phyloP scores from a whole-genome alignment of 1,284 basidiomycete species.

The Ustilago vetiveriae region DNA sequence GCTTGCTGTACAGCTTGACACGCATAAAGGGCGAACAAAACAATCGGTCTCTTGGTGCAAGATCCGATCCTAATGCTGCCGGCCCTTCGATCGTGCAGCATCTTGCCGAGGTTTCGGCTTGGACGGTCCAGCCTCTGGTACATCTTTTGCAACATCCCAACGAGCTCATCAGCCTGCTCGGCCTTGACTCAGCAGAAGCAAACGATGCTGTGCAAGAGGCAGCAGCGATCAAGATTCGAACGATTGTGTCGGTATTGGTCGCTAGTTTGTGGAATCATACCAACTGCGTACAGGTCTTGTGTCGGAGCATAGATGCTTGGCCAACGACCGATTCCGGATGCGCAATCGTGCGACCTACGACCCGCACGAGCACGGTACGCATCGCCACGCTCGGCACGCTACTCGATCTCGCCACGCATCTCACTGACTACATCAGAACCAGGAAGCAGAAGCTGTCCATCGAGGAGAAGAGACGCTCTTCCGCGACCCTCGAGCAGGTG shows the following conservation, averaged over 20 bases:
- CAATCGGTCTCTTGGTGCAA: background rate
- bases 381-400: slow-evolving; percentile 63
- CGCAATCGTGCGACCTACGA: slow-evolving; percentile 38
- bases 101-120: slow-evolving; percentile 20
- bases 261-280: slow-evolving; percentile 78
- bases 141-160: slow-evolving; percentile 90
- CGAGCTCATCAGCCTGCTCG: slow-evolving; percentile 80
- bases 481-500: slow-evolving; percentile 44
- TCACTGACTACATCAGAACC: slow-evolving; percentile 45
- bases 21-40: slow-evolving; percentile 31
- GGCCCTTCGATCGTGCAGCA: slow-evolving; percentile 20
- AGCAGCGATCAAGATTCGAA: slow-evolving; percentile 69
- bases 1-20: slow-evolving; percentile 49
- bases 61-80: slow-evolving; percentile 3
- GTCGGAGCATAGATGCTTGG: slow-evolving; percentile 77
- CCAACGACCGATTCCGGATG: slow-evolving; percentile 74
- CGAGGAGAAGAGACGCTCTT: slow-evolving; percentile 5
- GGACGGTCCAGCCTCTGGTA: slow-evolving; percentile 80
- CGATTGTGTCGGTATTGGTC: slow-evolving; percentile 65
- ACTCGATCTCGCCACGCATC: slow-evolving; percentile 50
- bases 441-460: slow-evolving; percentile 14
- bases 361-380: slow-evolving; percentile 47
- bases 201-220: slow-evolving; percentile 60
- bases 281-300: slow-evolving; percentile 76
- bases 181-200: slow-evolving; percentile 74